Evolutionary conservation across 495 filamentous ascomycete species (phyloP).

Genomic region (Xeromyces bisporus): DNA sequence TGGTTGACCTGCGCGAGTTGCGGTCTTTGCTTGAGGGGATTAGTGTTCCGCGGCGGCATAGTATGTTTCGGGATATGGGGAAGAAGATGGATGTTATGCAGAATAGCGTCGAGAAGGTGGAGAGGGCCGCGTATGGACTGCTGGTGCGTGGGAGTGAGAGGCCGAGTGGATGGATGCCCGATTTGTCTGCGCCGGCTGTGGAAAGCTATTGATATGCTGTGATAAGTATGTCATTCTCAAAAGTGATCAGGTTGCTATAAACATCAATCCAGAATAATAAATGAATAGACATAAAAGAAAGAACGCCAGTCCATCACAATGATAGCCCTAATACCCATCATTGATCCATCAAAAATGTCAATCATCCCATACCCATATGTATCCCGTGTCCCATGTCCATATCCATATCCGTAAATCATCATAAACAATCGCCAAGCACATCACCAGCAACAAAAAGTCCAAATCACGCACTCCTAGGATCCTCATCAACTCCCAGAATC

Average conservation of each 20-base stretch:
- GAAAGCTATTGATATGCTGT: conserved; percentile 19
- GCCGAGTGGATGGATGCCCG: conserved; percentile 85
- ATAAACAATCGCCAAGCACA: neutral
- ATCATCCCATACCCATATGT: no score
- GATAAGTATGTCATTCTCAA: neutral
- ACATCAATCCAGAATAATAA: no score
- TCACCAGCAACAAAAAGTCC: neutral
- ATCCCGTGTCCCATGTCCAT: no score
- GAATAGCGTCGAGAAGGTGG: conserved; percentile 82
- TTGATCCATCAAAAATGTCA: no score
- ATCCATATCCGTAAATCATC: neutral
- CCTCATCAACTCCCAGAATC: conserved; percentile 48
- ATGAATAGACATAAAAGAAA: no score
- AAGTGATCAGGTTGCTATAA: no score
- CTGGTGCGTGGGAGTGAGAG: conserved; percentile 72
- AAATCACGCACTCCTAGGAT: conserved; percentile 12
- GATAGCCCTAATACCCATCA: neutral
- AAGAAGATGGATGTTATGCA: conserved; percentile 83
- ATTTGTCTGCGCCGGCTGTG: conserved; percentile 37
- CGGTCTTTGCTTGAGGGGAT: conserved; percentile 57
- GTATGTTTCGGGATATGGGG: conserved; percentile 42
- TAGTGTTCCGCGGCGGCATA: conserved; percentile 26
- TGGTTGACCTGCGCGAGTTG: conserved; percentile 59
- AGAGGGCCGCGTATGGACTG: conserved; percentile 73
- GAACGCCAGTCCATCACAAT: neutral